These are phyloP conservation scores for Hyaloscypha finlandica DNA, from an alignment of 495 filamentous ascomycete genomes.

Conservation along the genomic window DNA sequence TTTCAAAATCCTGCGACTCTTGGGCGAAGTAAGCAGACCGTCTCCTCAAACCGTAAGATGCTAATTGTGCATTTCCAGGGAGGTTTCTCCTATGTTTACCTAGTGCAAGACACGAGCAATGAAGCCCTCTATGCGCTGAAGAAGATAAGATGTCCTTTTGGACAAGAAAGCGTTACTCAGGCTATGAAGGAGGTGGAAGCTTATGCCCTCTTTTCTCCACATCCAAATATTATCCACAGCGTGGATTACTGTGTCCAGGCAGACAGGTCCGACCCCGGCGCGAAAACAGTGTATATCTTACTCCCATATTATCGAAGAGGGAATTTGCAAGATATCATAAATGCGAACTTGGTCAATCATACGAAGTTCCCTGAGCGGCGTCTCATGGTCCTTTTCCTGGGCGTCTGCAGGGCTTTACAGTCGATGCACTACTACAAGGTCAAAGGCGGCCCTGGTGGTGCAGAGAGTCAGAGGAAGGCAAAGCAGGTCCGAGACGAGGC, in stretches of 20 bases:
- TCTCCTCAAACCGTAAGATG: background rate
- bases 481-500: slow-evolving; percentile 60
- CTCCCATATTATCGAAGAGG: slow-evolving; percentile 93
- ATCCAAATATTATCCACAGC: slow-evolving; percentile 85
- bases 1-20: slow-evolving; percentile 90
- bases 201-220: slow-evolving; percentile 82
- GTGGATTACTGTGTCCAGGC: slow-evolving; percentile 73
- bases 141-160: slow-evolving; percentile 97
- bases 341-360: slow-evolving; percentile 96
- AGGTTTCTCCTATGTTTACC: slow-evolving; percentile 98
- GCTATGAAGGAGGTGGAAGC: slow-evolving; percentile 97
- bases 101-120: slow-evolving; percentile 84
- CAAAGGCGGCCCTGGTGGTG: slow-evolving; percentile 52
- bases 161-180: slow-evolving; percentile 89
- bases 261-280: slow-evolving; percentile 62
- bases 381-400: slow-evolving; percentile 87
- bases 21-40: slow-evolving; percentile 70
- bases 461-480: slow-evolving; percentile 53
- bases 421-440: slow-evolving; percentile 89
- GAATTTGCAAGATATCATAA: slow-evolving; percentile 97
- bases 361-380: slow-evolving; percentile 86
- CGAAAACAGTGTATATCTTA: slow-evolving; percentile 95
- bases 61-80: slow-evolving; percentile 53
- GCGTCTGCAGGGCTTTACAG: slow-evolving; percentile 83
- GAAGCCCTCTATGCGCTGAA: slow-evolving; percentile 90